phyloP scores from a whole-genome alignment of 306 rosid species.

The Cucumis hystrix region DNA sequence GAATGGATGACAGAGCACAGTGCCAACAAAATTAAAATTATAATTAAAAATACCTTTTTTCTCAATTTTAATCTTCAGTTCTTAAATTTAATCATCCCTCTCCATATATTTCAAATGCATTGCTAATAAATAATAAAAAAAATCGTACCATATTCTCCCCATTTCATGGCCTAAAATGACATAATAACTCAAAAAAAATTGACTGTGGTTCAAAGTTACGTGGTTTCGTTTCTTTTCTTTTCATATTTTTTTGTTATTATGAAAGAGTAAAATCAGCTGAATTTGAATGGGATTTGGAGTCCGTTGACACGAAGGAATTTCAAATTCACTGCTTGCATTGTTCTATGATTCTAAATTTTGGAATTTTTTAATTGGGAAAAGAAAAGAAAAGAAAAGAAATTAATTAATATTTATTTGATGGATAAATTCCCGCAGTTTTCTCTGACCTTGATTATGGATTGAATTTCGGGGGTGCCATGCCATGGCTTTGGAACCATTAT shows the following conservation, averaged over 20 bases:
- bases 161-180: no score
- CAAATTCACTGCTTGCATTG: not conserved
- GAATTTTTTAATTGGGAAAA: not conserved
- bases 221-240: no score
- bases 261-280: not conserved
- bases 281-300: slow-evolving; percentile 5
- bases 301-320: not conserved
- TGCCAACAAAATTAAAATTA: not conserved
- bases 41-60: no score
- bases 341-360: not conserved
- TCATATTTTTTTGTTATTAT: no score
- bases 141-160: no score
- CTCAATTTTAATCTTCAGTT: no score
- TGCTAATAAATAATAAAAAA: no score
- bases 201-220: no score
- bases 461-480: slow-evolving; percentile 9
- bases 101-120: no score
- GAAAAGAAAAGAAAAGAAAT: not conserved
- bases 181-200: no score
- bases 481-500: not conserved
- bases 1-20: slow-evolving; percentile 24
- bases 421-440: slow-evolving; percentile 4
- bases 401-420: not conserved
- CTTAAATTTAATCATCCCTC: no score
- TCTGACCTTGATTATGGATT: slow-evolving; percentile 4